Percentiles rank a stretch among this genome's conserved stretches.
phyloP scores from a whole-genome alignment of 352 stramenopile genomes.

The Saprolegnia diclina region DNA sequence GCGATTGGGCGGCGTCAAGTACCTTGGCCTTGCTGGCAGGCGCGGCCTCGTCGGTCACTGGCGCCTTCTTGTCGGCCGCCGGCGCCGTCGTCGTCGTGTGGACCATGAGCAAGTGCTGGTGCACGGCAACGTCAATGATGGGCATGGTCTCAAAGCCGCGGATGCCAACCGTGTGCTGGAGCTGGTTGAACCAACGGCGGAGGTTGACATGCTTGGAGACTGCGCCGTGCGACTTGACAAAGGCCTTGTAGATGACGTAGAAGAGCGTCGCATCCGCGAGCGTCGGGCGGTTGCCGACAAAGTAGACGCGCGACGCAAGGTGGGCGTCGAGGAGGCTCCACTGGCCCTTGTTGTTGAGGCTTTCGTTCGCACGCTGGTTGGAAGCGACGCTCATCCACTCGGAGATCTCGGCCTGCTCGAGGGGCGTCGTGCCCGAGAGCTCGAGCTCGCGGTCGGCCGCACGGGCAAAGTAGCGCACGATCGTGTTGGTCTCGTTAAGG shows the following conservation, averaged over 20 bases:
- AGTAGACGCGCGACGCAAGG: conserved; percentile 56
- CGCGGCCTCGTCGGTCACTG: background rate
- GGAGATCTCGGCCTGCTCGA: conserved; percentile 66
- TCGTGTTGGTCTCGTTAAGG: conserved; percentile 64
- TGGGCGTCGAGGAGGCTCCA: conserved; percentile 58
- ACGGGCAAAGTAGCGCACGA: conserved; percentile 71
- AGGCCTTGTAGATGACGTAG: conserved; percentile 44
- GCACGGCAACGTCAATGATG: conserved; percentile 43
- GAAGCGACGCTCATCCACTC: conserved; percentile 74
- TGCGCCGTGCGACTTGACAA: conserved; percentile 35
- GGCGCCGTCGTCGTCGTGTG: background rate
- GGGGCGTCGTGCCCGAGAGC: conserved; percentile 45
- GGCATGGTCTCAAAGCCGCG: conserved; percentile 72
- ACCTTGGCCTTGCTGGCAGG: background rate
- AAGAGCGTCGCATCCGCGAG: conserved; percentile 76
- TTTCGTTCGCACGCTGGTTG: conserved; percentile 35
- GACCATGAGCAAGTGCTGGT: conserved; percentile 16
- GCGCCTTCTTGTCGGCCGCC: background rate
- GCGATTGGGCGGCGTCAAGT: background rate
- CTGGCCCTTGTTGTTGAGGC: conserved; percentile 34
- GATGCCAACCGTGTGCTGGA: conserved; percentile 78
- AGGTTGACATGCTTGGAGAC: conserved; percentile 54
- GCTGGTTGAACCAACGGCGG: conserved; percentile 80
- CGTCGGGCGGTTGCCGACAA: conserved; percentile 62
- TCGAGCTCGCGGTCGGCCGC: conserved; percentile 67